Evolutionary conservation across 805 yeast genomes (phyloP), one percentile per base, ranked within the genome.

Genomic region (Brettanomyces sp.): DNA sequence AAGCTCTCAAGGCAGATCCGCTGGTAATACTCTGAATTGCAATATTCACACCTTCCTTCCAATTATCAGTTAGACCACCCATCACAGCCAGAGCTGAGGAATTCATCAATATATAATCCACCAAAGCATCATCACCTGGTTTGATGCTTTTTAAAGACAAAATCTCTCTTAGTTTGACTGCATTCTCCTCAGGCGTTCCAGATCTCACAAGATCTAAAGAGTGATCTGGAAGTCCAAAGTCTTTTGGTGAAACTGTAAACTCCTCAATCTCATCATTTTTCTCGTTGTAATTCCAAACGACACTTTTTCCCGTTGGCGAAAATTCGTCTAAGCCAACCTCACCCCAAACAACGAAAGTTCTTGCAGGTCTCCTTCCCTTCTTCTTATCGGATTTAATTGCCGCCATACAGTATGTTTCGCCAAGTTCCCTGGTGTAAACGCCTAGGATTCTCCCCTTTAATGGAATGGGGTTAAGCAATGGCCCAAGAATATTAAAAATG

Each of bases 401-500:
- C 1, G 96, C 88, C 54, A 80, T 75, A 4, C 97, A 96, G 57
- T 85, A 93, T 9, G 85, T 82, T 49, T 73, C 78, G 4, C 98
- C 99, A 51, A 93, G 65, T 6, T 67, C 67, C 53, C 85, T 85
- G 18, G 88, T 72, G 64, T 85, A 88, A 2, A 93, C 99, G 39
- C 99, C 99, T 40, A 93, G 70, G 13, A 93, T 80, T 52, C 98
- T 74, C 4, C 93, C 85, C 50, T 75, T 74, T 38, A 79, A 63
- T 2, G 89, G 89, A 7, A 87, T 86, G 3, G 99, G 99, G 68
- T 93, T 95, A 51, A 93, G 69, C 49, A 93, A 67, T 1, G 99
- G 99, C 0, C 99, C 99, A 48, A 93, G 67, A 11, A 93, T 81
- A 63, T 93, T 93, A 74, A 93, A 93, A 23, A 93, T 86, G 1